phyloP scores from a whole-genome alignment of 208 protist genomes.

The Strigomonas culicis region DNA sequence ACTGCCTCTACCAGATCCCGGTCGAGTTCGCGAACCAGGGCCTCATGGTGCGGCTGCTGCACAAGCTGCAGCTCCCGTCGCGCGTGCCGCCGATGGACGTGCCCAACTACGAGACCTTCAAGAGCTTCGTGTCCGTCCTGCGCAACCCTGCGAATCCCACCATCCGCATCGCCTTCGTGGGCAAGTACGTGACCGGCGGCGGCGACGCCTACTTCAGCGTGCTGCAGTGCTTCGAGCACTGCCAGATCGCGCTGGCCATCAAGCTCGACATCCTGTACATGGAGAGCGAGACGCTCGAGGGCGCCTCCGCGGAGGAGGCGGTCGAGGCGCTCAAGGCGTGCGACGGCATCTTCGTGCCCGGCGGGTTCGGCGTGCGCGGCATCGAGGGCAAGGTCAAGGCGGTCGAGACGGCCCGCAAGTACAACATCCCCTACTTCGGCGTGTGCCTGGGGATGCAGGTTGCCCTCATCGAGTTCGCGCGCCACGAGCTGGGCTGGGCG shows the following conservation, averaged over 20 bases:
- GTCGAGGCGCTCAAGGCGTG: conserved; percentile 63
- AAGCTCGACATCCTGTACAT: conserved; percentile 96
- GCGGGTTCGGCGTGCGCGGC: conserved; percentile 98
- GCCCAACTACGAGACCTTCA: conserved; percentile 74
- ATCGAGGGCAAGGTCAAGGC: conserved; percentile 97
- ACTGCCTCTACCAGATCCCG: conserved; percentile 95
- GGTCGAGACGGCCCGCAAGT: conserved; percentile 91
- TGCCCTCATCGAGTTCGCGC: conserved; percentile 93
- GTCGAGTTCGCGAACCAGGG: conserved; percentile 91
- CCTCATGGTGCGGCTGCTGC: conserved; percentile 63
- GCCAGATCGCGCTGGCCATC: conserved; percentile 83
- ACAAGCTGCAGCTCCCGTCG: conserved; percentile 71
- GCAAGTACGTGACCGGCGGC: conserved; percentile 96
- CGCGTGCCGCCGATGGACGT: conserved; percentile 45
- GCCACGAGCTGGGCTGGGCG: conserved; percentile 90
- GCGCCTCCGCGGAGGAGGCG: conserved; percentile 55
- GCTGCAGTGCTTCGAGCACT: conserved; percentile 96
- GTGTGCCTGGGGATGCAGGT: conserved; percentile 99
- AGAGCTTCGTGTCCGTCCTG: conserved; percentile 67
- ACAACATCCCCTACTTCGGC: conserved; percentile 97
- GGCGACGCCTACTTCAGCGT: conserved; percentile 98
- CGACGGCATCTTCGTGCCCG: conserved; percentile 98
- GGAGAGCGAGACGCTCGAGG: conserved; percentile 80
- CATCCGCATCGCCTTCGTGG: conserved; percentile 97
- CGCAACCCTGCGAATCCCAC: conserved; percentile 66